phyloP scores from a whole-genome alignment of 164 flowering plant species.

The Tetracentron sinense region DNA sequence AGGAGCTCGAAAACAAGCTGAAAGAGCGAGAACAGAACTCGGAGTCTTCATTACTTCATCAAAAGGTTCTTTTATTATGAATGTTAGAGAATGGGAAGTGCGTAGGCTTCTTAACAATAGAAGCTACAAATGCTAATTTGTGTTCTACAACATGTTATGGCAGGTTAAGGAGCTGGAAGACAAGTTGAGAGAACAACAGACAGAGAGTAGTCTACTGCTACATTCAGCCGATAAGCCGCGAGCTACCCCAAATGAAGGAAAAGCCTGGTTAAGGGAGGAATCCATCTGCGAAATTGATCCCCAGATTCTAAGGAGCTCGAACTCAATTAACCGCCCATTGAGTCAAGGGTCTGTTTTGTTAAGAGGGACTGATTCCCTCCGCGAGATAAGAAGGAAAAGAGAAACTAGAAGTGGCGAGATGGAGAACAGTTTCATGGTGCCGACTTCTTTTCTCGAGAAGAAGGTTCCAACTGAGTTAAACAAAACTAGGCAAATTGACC shows the following conservation, averaged over 20 bases:
- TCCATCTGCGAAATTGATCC: slow-evolving; percentile 36
- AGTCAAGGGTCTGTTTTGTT: slow-evolving; percentile 38
- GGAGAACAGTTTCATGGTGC: slow-evolving; percentile 35
- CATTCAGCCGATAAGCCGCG: slow-evolving; percentile 28
- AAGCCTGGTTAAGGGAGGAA: slow-evolving; percentile 26
- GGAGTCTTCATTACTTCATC: slow-evolving; percentile 33
- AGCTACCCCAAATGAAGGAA: slow-evolving; percentile 40
- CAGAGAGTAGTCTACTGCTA: slow-evolving; percentile 10
- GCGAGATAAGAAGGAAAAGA: slow-evolving; percentile 47
- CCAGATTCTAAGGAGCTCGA: slow-evolving; percentile 43
- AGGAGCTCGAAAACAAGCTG: too few relatives aligned
- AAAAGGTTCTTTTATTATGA: too few relatives aligned
- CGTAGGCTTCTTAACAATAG: too few relatives aligned
- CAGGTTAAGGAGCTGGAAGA: slow-evolving; percentile 79
- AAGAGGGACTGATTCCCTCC: slow-evolving; percentile 34
- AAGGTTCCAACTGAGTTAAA: slow-evolving; percentile 29
- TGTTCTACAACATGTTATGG: slow-evolving; percentile 2
- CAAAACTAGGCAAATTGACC: slow-evolving; percentile 39
- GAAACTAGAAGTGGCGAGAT: slow-evolving; percentile 46
- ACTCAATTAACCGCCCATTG: slow-evolving; percentile 36
- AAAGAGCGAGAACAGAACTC: slow-evolving; percentile 34
- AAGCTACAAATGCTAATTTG: neutral
- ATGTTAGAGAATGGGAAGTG: too few relatives aligned
- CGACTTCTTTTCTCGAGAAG: slow-evolving; percentile 27
- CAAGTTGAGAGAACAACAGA: slow-evolving; percentile 37